phyloP scores from a whole-genome alignment of 1,284 basidiomycete genomes.

The Cutaneotrichosporon daszewskae region DNA sequence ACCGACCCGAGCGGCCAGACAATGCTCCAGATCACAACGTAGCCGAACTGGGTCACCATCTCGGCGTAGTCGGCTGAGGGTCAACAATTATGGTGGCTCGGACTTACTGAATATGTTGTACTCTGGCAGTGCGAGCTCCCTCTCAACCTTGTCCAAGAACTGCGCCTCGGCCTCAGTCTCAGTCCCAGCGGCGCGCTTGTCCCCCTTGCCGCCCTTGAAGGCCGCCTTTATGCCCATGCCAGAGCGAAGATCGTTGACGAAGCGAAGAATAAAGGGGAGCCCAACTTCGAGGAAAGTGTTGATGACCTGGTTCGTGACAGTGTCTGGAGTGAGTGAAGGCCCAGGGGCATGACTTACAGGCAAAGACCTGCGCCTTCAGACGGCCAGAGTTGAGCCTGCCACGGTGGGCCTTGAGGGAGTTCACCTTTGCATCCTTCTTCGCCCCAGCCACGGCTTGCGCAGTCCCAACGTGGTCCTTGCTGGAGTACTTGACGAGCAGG shows the following conservation, averaged over 20 bases:
- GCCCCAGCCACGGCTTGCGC: too few relatives aligned
- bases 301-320: conserved; percentile 84
- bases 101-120: conserved; percentile 64
- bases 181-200: background rate
- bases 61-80: conserved; percentile 71
- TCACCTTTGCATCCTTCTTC: too few relatives aligned
- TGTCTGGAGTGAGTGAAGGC: conserved; percentile 50
- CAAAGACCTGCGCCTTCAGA: conserved; percentile 88
- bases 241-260: conserved; percentile 54
- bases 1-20: conserved; percentile 89
- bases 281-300: conserved; percentile 78
- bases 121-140: conserved; percentile 71
- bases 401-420: too few relatives aligned
- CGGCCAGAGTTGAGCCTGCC: conserved; percentile 54
- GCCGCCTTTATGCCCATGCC: conserved; percentile 48
- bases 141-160: conserved; percentile 64
- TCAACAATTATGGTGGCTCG: background rate
- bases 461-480: too few relatives aligned
- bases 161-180: conserved; percentile 26
- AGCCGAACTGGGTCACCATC: conserved; percentile 90
- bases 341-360: conserved; percentile 45
- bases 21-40: conserved; percentile 82
- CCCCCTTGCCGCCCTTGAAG: conserved; percentile 11
- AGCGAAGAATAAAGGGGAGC: conserved; percentile 71
- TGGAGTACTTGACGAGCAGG: conserved; percentile 3